phyloP scores from a whole-genome alignment of 2,329 filamentous ascomycete species.

The Talaromyces sp. region DNA sequence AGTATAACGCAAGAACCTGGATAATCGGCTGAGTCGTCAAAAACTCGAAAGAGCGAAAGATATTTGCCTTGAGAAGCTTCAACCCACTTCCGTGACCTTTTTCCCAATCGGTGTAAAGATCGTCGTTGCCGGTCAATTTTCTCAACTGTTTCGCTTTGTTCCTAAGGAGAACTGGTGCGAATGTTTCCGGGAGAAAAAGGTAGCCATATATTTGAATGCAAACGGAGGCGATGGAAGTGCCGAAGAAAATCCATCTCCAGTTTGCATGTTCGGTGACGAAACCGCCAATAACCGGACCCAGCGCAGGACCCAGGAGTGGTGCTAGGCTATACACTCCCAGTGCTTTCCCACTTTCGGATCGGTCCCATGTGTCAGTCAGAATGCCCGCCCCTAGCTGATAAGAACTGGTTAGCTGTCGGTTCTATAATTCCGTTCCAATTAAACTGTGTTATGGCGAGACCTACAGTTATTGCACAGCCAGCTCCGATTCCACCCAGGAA shows the following conservation, averaged over 20 bases:
- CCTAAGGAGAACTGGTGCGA: background rate
- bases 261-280: background rate
- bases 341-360: constrained; percentile 29
- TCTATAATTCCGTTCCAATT: too few relatives aligned
- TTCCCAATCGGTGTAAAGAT: background rate
- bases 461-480: too few relatives aligned
- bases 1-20: background rate
- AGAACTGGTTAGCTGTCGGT: too few relatives aligned
- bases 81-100: too few relatives aligned
- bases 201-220: too few relatives aligned
- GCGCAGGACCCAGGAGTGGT: background rate
- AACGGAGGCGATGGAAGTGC: background rate
- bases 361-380: constrained; percentile 40
- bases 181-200: too few relatives aligned
- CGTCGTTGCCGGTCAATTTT: constrained; percentile 46
- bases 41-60: background rate
- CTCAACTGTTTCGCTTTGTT: constrained; percentile 55
- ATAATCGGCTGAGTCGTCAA: background rate
- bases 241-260: background rate
- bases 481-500: constrained; percentile 50
- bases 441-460: too few relatives aligned
- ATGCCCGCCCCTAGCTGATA: constrained; percentile 41
- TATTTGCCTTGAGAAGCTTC: background rate
- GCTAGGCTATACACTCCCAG: background rate
- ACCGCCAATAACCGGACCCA: background rate